A percentile compares a stretch with the other conserved stretches of the same genome.
These are phyloP conservation scores for Circinella umbellata DNA, from an alignment of 371 early-diverging fungal genomes.

Conservation along the genomic window DNA sequence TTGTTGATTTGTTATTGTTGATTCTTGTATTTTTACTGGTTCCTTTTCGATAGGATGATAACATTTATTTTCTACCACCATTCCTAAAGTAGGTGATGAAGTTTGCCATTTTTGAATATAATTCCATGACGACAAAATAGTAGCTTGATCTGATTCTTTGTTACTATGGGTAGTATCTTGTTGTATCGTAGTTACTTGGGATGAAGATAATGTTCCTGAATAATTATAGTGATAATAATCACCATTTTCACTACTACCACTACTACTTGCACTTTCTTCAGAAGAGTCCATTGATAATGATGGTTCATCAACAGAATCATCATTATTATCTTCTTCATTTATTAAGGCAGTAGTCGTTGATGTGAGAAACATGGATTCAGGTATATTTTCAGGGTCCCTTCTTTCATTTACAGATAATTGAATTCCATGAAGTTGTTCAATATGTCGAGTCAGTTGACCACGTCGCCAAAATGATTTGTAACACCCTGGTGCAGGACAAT, in stretches of 20 bases:
- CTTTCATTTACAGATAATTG: conserved; percentile 6
- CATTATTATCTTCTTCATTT: background rate
- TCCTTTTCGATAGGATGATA: no score
- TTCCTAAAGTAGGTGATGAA: background rate
- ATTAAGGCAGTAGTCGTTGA: background rate
- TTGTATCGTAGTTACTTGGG: background rate
- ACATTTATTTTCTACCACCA: background rate
- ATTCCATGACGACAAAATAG: background rate
- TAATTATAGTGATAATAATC: conserved; percentile 6
- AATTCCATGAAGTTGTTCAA: conserved; percentile 31
- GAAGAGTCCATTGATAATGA: background rate
- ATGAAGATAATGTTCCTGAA: background rate
- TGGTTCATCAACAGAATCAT: background rate
- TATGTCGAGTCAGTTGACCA: conserved; percentile 50
- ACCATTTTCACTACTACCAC: conserved; percentile 16
- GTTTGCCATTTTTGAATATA: conserved; percentile 14
- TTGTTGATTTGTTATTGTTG: background rate
- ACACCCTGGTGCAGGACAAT: conserved; percentile 45
- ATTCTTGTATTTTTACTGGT: no score
- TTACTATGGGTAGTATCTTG: no score
- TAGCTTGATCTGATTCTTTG: no score
- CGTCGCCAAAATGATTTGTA: conserved; percentile 53
- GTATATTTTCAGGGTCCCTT: conserved; percentile 19
- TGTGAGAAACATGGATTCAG: conserved; percentile 6
- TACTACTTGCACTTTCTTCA: conserved; percentile 1